A percentile compares a stretch with the other conserved stretches of the same genome.
phyloP scores from a whole-genome alignment of 108 stramenopile genomes.

The Stephanodiscus triporus region DNA sequence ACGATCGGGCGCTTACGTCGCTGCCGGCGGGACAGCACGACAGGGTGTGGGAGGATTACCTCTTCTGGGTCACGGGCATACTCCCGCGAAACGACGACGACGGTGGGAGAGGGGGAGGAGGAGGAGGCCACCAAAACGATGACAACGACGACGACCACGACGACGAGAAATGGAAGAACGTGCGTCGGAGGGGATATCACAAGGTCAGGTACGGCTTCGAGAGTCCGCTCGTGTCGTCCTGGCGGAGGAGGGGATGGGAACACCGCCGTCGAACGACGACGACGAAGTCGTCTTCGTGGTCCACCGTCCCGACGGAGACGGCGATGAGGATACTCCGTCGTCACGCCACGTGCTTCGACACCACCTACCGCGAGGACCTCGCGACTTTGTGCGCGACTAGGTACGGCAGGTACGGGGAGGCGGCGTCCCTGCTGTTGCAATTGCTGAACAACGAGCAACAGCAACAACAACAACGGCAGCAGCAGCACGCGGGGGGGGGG shows the following conservation, averaged over 20 bases:
- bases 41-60: constrained; percentile 85
- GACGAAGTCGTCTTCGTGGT: not conserved
- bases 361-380: constrained; percentile 47
- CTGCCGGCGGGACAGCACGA: constrained; percentile 95
- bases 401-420: constrained; percentile 79
- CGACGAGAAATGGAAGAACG: not conserved
- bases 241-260: constrained; percentile 47
- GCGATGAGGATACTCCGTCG: constrained; percentile 45
- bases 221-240: constrained; percentile 32
- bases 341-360: constrained; percentile 48
- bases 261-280: constrained; percentile 7
- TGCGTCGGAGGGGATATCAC: constrained; percentile 34
- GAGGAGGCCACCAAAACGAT: too few species aligned
- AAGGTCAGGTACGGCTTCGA: constrained; percentile 51
- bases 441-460: constrained; percentile 85
- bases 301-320: constrained; percentile 47
- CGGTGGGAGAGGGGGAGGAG: not conserved
- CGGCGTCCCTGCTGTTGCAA: constrained; percentile 85
- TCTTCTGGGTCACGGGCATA: constrained; percentile 75
- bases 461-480: too few species aligned
- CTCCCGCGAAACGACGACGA: constrained; percentile 45
- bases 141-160: not conserved
- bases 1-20: constrained; percentile 90
- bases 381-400: constrained; percentile 37
- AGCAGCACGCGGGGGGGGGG: constrained; percentile 4